phyloP scores from a whole-genome alignment of 2,329 filamentous ascomycete species.

The Arthrobotrys conoides region DNA sequence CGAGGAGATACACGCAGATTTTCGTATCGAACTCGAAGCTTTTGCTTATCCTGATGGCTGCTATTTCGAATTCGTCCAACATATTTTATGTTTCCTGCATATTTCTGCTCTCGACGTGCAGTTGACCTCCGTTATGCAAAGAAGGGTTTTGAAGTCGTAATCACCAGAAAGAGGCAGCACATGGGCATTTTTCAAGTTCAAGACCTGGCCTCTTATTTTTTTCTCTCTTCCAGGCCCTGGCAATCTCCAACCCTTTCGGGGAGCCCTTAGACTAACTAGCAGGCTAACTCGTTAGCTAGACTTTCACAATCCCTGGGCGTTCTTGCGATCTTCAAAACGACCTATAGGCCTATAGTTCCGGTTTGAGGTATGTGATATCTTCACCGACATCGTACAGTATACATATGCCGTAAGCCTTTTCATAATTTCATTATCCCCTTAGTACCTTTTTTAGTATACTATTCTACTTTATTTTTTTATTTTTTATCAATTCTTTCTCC shows the following conservation, averaged over 20 bases:
- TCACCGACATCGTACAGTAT: slow-evolving; percentile 24
- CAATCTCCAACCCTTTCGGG: not conserved
- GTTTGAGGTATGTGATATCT: slow-evolving; percentile 15
- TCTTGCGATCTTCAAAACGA: slow-evolving; percentile 41
- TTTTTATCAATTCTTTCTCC: slow-evolving; percentile 37
- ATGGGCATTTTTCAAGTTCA: slow-evolving; percentile 16
- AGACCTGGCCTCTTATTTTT: slow-evolving; percentile 28
- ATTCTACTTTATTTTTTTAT: not conserved
- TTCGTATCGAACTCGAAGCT: slow-evolving; percentile 20
- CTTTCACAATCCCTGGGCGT: slow-evolving; percentile 41
- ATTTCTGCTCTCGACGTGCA: slow-evolving; percentile 27
- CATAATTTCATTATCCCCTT: slow-evolving; percentile 30
- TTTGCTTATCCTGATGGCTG: slow-evolving; percentile 5
- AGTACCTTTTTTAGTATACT: not conserved
- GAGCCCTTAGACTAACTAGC: slow-evolving; percentile 29
- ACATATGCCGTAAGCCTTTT: slow-evolving; percentile 30
- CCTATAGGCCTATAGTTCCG: slow-evolving; percentile 10
- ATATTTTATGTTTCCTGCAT: slow-evolving; percentile 26
- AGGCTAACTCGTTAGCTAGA: no score
- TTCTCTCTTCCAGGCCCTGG: not conserved
- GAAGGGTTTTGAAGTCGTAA: slow-evolving; percentile 56
- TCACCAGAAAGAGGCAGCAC: slow-evolving; percentile 40
- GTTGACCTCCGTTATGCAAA: slow-evolving; percentile 52
- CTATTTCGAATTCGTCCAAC: slow-evolving; percentile 26
- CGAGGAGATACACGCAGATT: not conserved